These are phyloP conservation scores for Melaleuca quinquenervia DNA, from an alignment of 345 rosid genomes.

Conservation along the genomic window DNA sequence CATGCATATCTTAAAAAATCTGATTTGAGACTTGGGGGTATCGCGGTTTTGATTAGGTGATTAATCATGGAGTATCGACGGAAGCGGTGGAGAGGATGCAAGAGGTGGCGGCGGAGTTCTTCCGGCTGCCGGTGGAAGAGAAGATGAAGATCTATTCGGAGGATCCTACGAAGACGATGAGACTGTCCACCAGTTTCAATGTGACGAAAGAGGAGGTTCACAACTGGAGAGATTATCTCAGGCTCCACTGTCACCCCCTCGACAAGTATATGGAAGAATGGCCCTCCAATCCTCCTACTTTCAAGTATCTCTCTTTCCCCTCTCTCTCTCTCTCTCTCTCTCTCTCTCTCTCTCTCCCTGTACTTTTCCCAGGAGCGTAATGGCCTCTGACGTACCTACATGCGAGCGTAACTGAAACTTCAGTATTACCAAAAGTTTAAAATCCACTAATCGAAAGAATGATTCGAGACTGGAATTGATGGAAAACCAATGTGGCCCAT, in stretches of 20 bases:
- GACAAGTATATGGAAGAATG: constrained; percentile 53
- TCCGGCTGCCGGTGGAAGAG: constrained; percentile 59
- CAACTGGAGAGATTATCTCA: constrained; percentile 85
- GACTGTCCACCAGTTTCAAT: constrained; percentile 79
- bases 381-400: not conserved
- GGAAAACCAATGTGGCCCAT: not conserved
- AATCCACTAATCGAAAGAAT: not conserved
- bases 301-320: constrained; percentile 35
- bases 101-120: constrained; percentile 43
- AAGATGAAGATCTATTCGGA: constrained; percentile 77
- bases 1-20: not conserved
- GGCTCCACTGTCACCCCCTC: constrained; percentile 74
- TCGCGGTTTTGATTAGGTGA: constrained; percentile 20
- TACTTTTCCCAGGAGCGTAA: not conserved
- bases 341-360: not conserved
- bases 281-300: constrained; percentile 64
- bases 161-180: constrained; percentile 63
- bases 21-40: not conserved
- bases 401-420: not conserved
- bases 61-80: constrained; percentile 44
- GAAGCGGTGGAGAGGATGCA: constrained; percentile 31
- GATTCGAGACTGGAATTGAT: not conserved
- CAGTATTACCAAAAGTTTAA: not conserved
- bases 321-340: not conserved
- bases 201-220: constrained; percentile 62